phyloP scores from a whole-genome alignment of 208 protist genomes.

The Porcisia deanei region DNA sequence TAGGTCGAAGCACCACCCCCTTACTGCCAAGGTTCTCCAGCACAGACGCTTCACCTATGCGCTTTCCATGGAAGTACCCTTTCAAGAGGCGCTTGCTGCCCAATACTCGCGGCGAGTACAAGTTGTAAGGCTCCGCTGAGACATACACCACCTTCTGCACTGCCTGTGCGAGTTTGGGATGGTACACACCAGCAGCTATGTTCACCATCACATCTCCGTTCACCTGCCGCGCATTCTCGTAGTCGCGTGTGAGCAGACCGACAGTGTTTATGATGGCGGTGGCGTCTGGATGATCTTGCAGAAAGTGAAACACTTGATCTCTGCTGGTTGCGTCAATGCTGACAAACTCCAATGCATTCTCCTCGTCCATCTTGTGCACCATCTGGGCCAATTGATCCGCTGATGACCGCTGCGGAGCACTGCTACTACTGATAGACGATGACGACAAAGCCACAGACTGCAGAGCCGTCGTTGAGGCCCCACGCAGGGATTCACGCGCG shows the following conservation, averaged over 20 bases:
- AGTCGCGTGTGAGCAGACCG: slow-evolving; percentile 66
- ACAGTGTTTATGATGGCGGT: slow-evolving; percentile 70
- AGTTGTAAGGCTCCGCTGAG: slow-evolving; percentile 63
- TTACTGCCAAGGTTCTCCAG: slow-evolving; percentile 56
- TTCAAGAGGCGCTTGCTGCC: slow-evolving; percentile 53
- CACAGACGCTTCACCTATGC: slow-evolving; percentile 67
- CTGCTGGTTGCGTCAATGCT: slow-evolving; percentile 66
- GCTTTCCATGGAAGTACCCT: slow-evolving; percentile 87
- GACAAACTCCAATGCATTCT: slow-evolving; percentile 66
- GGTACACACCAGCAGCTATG: slow-evolving; percentile 69
- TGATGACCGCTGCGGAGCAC: neutral
- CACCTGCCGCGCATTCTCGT: slow-evolving; percentile 57
- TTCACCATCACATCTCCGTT: slow-evolving; percentile 84
- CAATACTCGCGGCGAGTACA: slow-evolving; percentile 40
- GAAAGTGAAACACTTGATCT: slow-evolving; percentile 67
- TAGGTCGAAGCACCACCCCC: slow-evolving; percentile 68
- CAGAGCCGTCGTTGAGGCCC: neutral
- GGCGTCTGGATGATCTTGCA: slow-evolving; percentile 80
- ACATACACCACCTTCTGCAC: slow-evolving; percentile 74
- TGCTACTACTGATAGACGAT: slow-evolving; percentile 6
- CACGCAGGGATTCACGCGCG: slow-evolving; percentile 27
- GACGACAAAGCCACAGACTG: slow-evolving; percentile 1
- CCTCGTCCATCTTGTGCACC: slow-evolving; percentile 22
- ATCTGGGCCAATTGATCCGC: slow-evolving; percentile 26
- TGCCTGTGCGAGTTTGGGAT: slow-evolving; percentile 39